Percentiles rank a stretch among this genome's conserved stretches.
Evolutionary conservation across 2,329 filamentous ascomycete species (phyloP).

Genomic region (Aspergillus sp.): DNA sequence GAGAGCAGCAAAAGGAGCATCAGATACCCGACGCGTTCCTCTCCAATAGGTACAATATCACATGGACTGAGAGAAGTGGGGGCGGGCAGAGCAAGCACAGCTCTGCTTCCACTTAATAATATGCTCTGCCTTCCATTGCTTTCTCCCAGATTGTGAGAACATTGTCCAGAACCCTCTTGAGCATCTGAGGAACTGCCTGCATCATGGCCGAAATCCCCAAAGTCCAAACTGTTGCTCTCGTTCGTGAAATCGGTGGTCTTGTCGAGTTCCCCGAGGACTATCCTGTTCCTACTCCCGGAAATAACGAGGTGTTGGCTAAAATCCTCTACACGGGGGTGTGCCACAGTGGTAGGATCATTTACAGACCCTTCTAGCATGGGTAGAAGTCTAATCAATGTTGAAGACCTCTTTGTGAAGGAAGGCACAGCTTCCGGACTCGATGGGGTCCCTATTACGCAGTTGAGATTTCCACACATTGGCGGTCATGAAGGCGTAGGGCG

Average conservation of each 20-base stretch:
- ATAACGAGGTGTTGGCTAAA: constrained; percentile 47
- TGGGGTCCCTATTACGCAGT: constrained; percentile 43
- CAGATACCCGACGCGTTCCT: neutral
- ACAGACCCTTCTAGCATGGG: too few relatives aligned
- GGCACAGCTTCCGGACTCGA: constrained; percentile 41
- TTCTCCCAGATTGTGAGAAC: neutral
- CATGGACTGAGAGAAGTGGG: neutral
- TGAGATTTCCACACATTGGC: constrained; percentile 47
- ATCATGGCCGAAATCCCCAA: constrained; percentile 9
- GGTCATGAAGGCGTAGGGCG: constrained; percentile 49
- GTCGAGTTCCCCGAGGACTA: constrained; percentile 45
- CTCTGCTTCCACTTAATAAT: neutral
- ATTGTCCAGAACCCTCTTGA: neutral
- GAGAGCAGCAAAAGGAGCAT: too few relatives aligned
- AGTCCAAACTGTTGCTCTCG: constrained; percentile 43
- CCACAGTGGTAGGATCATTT: constrained; percentile 35
- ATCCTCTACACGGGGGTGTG: constrained; percentile 49
- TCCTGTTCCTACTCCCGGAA: constrained; percentile 39
- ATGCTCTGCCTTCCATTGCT: neutral
- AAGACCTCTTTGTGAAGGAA: constrained; percentile 43
- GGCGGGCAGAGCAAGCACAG: neutral
- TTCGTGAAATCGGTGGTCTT: constrained; percentile 40
- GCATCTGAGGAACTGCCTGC: neutral
- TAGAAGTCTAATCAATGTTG: neutral
- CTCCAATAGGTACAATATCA: neutral